Evolutionary conservation across 176 grass and related monocot species (phyloP), one percentile per base, ranked within the genome.

Genomic region (Microstegium vimineum): DNA sequence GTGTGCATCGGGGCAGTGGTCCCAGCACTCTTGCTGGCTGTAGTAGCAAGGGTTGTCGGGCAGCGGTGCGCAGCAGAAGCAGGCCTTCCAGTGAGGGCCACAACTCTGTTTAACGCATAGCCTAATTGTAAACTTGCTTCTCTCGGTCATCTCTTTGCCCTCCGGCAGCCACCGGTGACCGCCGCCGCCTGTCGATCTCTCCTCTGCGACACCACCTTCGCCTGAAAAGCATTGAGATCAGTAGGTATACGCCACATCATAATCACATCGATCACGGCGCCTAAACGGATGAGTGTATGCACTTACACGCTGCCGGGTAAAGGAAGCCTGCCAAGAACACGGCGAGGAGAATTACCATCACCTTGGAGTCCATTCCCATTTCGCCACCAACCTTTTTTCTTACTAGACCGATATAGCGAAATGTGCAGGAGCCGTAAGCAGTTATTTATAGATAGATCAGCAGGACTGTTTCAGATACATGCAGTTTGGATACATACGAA

Each of bases 91-190:
- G 10, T 10, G 5, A 10, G 5, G 0, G 0, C 11, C 25, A 8
- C 59, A 28, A 1, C 0, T 3, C 4, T 14, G 0, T 32, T 4
- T 66, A 0, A 10, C 0, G 32, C 63, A 66, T 0, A 27, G 4
- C 0, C 2, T 33, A 66, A 0, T 3, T 6, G n/a, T 32, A 37
- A 67, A 0, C 65, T 12, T 69, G 66, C 9, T 69, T 36, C 66
- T 41, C 10, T 4, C 20, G 10, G 10, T 69, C 5, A 69, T 69
- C 20, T 69, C 22, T 11, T 41, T n/a, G 2, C 33, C 2, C 6
- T 2, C 41, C 41, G 11, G 43, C 12, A 13, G 43, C 43, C 43
- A 46, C 3, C 13, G 43, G 13, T 15, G 43, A 46, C 43, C 43
- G 0, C 43, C 43, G 0, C 43, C 13, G 13, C 43, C 13, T 46